phyloP scores from a whole-genome alignment of 2,329 filamentous ascomycete genomes.

The Fusarium pseudocircinatum region DNA sequence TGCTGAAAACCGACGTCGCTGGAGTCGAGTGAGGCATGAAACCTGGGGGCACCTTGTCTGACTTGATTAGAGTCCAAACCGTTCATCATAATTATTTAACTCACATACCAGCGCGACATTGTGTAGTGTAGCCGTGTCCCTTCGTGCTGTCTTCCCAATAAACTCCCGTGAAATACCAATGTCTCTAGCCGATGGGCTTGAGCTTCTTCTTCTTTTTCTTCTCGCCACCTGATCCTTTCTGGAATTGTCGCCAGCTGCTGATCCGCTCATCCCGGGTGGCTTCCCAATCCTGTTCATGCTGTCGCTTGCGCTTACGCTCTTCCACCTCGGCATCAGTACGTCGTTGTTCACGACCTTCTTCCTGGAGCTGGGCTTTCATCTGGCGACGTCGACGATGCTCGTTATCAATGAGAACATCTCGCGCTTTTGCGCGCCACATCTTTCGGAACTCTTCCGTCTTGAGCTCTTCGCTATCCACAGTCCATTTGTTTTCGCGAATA shows the following conservation, averaged over 20 bases:
- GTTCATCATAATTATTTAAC: slow-evolving; percentile 44
- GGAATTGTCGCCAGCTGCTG: slow-evolving; percentile 91
- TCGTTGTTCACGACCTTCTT: slow-evolving; percentile 90
- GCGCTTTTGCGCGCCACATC: slow-evolving; percentile 90
- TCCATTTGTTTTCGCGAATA: slow-evolving; percentile 95
- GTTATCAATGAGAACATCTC: slow-evolving; percentile 90
- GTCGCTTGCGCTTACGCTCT: slow-evolving; percentile 82
- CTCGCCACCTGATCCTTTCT: slow-evolving; percentile 73
- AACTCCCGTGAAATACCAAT: slow-evolving; percentile 11
- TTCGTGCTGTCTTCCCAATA: slow-evolving; percentile 13
- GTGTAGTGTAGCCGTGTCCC: slow-evolving; percentile 22
- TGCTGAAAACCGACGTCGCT: slow-evolving; percentile 9
- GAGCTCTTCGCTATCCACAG: slow-evolving; percentile 85
- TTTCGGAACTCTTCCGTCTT: slow-evolving; percentile 84
- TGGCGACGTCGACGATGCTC: slow-evolving; percentile 86
- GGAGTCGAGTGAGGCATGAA: slow-evolving; percentile 7
- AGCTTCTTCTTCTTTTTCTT: slow-evolving; percentile 78
- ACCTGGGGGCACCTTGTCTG: slow-evolving; percentile 35
- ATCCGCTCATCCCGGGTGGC: slow-evolving; percentile 90
- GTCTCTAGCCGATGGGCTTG: slow-evolving; percentile 66
- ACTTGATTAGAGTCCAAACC: slow-evolving; percentile 46
- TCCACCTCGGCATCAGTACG: slow-evolving; percentile 87
- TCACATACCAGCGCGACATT: slow-evolving; percentile 43
- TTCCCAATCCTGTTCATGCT: slow-evolving; percentile 96
- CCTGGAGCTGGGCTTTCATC: slow-evolving; percentile 93